Evolutionary conservation across 352 stramenopile species (phyloP).

Genomic region (Pythium aquatile): DNA sequence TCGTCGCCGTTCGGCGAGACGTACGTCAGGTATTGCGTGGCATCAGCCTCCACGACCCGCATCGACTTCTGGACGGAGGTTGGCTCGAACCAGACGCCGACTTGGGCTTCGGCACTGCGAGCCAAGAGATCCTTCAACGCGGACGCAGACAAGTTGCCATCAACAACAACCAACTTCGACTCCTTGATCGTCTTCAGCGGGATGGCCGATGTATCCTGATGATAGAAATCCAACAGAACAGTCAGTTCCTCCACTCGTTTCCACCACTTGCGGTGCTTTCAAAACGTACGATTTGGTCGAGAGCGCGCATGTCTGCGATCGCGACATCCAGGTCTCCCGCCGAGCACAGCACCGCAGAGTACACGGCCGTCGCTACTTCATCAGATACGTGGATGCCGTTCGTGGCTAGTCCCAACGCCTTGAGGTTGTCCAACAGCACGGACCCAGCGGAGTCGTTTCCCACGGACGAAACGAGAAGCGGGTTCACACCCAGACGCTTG

Average conservation of each 20-base stretch:
- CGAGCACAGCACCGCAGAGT: constrained; percentile 76
- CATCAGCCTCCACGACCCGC: constrained; percentile 51
- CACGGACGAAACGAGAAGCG: constrained; percentile 80
- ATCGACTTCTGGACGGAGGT: constrained; percentile 83
- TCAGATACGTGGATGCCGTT: constrained; percentile 53
- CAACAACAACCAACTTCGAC: constrained; percentile 60
- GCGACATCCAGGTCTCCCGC: constrained; percentile 81
- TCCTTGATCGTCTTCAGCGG: constrained; percentile 46
- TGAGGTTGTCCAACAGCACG: constrained; percentile 70
- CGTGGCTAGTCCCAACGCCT: constrained; percentile 55
- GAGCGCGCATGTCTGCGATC: constrained; percentile 84
- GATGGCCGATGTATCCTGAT: constrained; percentile 45
- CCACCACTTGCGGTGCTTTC: neutral
- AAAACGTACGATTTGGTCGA: constrained; percentile 67
- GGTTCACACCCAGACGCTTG: constrained; percentile 57
- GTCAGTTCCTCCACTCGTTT: neutral
- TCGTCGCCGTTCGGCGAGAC: constrained; percentile 82
- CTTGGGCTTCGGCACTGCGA: constrained; percentile 36
- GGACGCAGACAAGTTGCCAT: constrained; percentile 68
- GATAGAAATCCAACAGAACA: neutral
- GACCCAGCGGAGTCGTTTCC: constrained; percentile 72
- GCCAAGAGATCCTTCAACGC: constrained; percentile 47
- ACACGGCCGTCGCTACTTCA: constrained; percentile 72
- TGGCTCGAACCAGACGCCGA: constrained; percentile 81
- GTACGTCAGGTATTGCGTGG: constrained; percentile 53